Evolutionary conservation across 2,329 filamentous ascomycete species (phyloP).

Genomic region (Mariannaea elegans): DNA sequence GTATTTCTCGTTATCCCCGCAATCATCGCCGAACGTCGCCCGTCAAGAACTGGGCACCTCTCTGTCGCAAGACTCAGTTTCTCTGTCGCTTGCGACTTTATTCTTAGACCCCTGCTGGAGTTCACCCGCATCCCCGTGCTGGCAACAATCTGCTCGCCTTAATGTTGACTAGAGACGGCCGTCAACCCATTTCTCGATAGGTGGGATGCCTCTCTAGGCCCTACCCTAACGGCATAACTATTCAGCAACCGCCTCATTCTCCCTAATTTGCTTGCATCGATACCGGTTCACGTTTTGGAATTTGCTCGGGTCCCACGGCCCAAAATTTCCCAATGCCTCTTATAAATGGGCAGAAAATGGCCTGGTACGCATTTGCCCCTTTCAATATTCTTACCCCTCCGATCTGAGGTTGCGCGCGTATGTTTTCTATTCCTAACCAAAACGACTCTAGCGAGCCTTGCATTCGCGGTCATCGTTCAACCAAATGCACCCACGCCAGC

Average conservation of each 20-base stretch:
- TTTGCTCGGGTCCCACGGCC: constrained; percentile 22
- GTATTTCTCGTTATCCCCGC: constrained; percentile 5
- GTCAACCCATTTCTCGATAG: constrained; percentile 18
- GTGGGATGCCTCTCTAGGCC: constrained; percentile 32
- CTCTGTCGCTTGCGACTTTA: not conserved
- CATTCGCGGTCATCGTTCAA: constrained; percentile 79
- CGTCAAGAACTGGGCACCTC: not conserved
- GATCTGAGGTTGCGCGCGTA: not conserved
- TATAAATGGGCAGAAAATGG: constrained; percentile 77
- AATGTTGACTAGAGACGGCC: constrained; percentile 29
- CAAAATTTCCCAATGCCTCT: constrained; percentile 65
- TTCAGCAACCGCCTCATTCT: not conserved
- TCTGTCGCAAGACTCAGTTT: not conserved
- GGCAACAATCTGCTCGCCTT: constrained; percentile 18
- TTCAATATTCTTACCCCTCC: constrained; percentile 24
- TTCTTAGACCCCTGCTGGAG: too few relatives aligned
- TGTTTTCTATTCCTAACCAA: constrained; percentile 23
- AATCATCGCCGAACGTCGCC: constrained; percentile 7
- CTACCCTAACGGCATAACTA: constrained; percentile 11
- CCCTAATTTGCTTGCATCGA: constrained; percentile 7
- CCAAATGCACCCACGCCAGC: constrained; percentile 74
- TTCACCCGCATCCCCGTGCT: not conserved
- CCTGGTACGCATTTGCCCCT: constrained; percentile 65
- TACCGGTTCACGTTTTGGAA: constrained; percentile 24
- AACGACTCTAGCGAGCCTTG: constrained; percentile 69